Evolutionary conservation across 2,329 filamentous ascomycete species (phyloP), one percentile per base, ranked within the genome.

Genomic region (Paracorniculantispora psalliotae): DNA sequence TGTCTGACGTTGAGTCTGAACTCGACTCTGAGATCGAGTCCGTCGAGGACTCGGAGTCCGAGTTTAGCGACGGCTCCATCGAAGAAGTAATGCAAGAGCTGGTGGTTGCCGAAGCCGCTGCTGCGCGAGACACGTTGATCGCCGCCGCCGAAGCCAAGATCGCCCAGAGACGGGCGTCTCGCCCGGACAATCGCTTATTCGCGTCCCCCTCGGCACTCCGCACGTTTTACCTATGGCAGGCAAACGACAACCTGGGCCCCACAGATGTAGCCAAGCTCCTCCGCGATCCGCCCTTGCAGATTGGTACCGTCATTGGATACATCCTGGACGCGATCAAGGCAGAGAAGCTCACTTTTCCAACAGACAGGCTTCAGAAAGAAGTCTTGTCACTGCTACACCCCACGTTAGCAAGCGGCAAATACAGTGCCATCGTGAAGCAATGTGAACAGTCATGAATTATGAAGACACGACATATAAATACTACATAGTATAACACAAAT

Each of bases 221-320:
- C 15, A 78, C 84, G 1, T 90, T 89, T 65, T 82, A 80, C 63
- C 71, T 91, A 21, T 91, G 88, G 88, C 75, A 85, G 57, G 62
- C 72, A 4, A 78, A 84, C 59, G 69, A 77, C 8, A 72, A 76
- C 13, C 72, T 89, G 19, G 63, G 68, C 0, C 75, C 85, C 0
- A 66, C 71, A 0, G 71, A 75, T 1, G 74, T 89, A 17, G 84
- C 84, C 2, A 71, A 67, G 2, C 62, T 88, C 1, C 71, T 88
- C n/a, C 77, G 86, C 2, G 73, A 83, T 10, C 85, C 85, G 15
- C 85, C 87, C 2, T 68, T 90, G 2, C 75, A 80, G 62, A 74
- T 71, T 0, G 70, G 65, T 15, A 89, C 85, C 0, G 83, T 89
- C 1, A 74, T 77, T 1, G 71, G 66, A 0, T 88, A 89, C 64